These are phyloP conservation scores for Bolboschoenoplectus hybrid DNA, from an alignment of 202 grass and related monocot genomes.

Conservation along the genomic window DNA sequence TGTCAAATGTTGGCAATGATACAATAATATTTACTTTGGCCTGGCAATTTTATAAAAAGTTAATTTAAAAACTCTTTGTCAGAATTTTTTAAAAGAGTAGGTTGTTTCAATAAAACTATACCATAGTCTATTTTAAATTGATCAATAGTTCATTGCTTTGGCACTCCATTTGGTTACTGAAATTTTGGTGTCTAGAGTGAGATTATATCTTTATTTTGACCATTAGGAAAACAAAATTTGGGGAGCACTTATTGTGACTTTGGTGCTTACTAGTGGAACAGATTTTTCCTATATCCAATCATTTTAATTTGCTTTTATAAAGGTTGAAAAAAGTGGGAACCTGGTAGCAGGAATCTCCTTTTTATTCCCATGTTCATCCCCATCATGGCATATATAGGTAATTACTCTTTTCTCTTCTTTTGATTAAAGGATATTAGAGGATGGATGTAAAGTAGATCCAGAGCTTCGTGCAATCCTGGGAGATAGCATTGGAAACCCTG, in stretches of 20 bases:
- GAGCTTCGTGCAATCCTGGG: constrained; percentile 88
- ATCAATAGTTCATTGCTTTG: background rate
- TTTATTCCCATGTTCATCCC: background rate
- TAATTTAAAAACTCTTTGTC: background rate
- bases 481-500: constrained; percentile 88
- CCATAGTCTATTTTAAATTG: background rate
- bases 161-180: background rate
- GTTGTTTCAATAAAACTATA: background rate
- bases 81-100: background rate
- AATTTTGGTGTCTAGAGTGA: background rate
- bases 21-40: background rate
- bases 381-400: constrained; percentile 1
- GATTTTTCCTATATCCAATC: background rate
- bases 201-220: background rate
- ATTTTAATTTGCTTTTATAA: background rate
- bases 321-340: background rate
- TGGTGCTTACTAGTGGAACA: background rate
- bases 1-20: background rate
- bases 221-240: constrained; percentile 3
- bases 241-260: background rate
- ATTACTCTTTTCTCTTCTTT: background rate
- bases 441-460: constrained; percentile 77
- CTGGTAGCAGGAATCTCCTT: background rate
- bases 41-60: background rate
- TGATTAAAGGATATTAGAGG: constrained; percentile 73